phyloP scores from a whole-genome alignment of 148 eudicot genomes.

The Polygonum aviculare region DNA sequence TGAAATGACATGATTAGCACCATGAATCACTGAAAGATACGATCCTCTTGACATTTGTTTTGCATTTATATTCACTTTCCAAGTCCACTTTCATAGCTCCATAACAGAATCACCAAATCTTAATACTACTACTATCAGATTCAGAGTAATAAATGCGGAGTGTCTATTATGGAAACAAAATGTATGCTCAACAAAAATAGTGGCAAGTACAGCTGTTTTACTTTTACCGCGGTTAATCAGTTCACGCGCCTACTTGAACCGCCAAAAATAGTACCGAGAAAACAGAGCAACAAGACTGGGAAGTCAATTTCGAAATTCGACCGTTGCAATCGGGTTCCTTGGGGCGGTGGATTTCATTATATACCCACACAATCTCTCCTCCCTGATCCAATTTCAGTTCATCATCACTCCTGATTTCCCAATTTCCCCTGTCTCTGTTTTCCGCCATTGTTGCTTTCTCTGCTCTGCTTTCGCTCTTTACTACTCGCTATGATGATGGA shows the following conservation, averaged over 20 bases:
- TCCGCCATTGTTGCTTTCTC: not conserved
- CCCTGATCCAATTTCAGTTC: not conserved
- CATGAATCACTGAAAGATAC: not conserved
- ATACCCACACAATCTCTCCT: not conserved
- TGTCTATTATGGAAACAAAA: too few species aligned
- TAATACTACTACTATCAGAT: too few species aligned
- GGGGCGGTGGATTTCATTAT: not conserved
- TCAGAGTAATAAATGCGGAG: too few species aligned
- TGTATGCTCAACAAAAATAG: too few species aligned
- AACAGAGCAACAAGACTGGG: not conserved
- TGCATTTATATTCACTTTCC: too few species aligned
- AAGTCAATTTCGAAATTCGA: not conserved
- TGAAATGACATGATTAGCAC: slow-evolving; percentile 18
- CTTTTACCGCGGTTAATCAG: not conserved
- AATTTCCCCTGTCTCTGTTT: not conserved
- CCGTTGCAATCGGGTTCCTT: not conserved
- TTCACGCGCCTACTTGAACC: too few species aligned
- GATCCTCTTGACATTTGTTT: not conserved
- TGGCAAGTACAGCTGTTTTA: not conserved
- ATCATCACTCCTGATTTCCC: not conserved
- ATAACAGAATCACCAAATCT: too few species aligned
- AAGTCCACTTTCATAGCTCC: too few species aligned
- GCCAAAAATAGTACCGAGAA: too few species aligned
- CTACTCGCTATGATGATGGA: not conserved
- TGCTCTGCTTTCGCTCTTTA: not conserved